Evolutionary conservation across 805 yeast species (phyloP).

Genomic region (Saccharomycopsis synnaedendra): DNA sequence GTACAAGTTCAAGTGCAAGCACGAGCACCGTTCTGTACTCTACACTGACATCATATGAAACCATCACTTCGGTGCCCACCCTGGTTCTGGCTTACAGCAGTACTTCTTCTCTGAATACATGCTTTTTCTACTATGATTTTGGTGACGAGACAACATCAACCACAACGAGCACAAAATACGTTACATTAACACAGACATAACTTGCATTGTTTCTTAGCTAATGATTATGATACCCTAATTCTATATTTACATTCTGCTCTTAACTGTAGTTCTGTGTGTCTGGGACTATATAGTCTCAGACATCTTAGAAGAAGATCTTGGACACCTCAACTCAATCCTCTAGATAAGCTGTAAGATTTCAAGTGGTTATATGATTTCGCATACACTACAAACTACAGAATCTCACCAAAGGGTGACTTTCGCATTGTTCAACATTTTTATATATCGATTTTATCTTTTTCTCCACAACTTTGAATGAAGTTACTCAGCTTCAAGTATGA

Average conservation of each 20-base stretch:
- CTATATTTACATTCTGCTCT: background rate
- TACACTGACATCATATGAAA: background rate
- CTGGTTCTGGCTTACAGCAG: conserved; percentile 7
- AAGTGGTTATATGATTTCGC: no score
- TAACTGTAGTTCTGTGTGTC: background rate
- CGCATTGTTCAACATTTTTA: no score
- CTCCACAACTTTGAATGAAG: no score
- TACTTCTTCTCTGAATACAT: conserved; percentile 4
- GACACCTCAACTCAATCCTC: background rate
- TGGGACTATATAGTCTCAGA: background rate
- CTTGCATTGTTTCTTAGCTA: background rate
- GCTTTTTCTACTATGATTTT: conserved; percentile 14
- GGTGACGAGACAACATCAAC: conserved; percentile 4
- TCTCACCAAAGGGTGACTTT: no score
- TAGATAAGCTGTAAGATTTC: background rate
- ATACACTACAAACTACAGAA: no score
- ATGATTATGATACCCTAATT: background rate
- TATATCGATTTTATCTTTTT: no score
- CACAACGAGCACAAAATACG: conserved; percentile 1
- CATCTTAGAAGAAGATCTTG: background rate
- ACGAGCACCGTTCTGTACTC: background rate
- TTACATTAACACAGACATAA: conserved; percentile 5
- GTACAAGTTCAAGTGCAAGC: background rate
- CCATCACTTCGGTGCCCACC: conserved; percentile 7
- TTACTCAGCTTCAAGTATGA: no score